phyloP scores from a whole-genome alignment of 768 basidiomycete genomes.

The Hysterangium stoloniferum region DNA sequence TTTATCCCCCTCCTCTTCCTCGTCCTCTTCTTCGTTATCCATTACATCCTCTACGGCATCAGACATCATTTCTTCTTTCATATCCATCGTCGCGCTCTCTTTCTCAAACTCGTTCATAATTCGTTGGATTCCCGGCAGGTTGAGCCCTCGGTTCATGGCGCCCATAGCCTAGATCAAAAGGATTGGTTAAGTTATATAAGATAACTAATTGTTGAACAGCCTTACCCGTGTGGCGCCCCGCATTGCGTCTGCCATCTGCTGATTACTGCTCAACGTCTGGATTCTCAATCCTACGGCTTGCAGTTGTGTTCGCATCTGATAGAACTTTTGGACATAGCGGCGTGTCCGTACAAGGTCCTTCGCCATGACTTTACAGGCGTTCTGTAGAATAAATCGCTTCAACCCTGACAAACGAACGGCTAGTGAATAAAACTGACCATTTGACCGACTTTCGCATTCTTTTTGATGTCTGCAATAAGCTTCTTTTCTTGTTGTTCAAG shows the following conservation, averaged over 20 bases:
- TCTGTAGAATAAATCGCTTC: slow-evolving; percentile 39
- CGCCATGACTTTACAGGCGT: slow-evolving; percentile 98
- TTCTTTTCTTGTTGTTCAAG: slow-evolving; percentile 98
- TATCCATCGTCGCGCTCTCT: slow-evolving; percentile 98
- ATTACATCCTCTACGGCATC: slow-evolving; percentile 97
- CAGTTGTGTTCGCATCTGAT: slow-evolving; percentile 96
- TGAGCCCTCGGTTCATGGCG: slow-evolving; percentile 93
- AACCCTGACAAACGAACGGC: too few species aligned
- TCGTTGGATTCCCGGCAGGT: slow-evolving; percentile 87
- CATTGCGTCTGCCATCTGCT: slow-evolving; percentile 99
- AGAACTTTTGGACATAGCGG: slow-evolving; percentile 94
- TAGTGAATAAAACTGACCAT: slow-evolving; percentile 44
- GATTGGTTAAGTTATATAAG: slow-evolving; percentile 3
- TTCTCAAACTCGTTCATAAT: slow-evolving; percentile 99
- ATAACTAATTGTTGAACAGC: slow-evolving; percentile 13
- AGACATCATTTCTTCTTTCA: slow-evolving; percentile 99
- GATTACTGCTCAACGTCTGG: slow-evolving; percentile 93
- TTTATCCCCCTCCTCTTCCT: slow-evolving; percentile 93
- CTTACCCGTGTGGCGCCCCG: slow-evolving; percentile 90
- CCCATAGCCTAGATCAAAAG: slow-evolving; percentile 75
- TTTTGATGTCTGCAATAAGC: slow-evolving; percentile 91
- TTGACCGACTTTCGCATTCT: slow-evolving; percentile 91
- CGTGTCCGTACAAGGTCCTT: slow-evolving; percentile 96
- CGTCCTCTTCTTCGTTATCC: slow-evolving; percentile 87
- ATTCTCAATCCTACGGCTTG: slow-evolving; percentile 94